A percentile compares a stretch with the other conserved stretches of the same genome.
Evolutionary conservation across 176 grass and related monocot genomes (phyloP).

Genomic region (Oryza brachyantha): DNA sequence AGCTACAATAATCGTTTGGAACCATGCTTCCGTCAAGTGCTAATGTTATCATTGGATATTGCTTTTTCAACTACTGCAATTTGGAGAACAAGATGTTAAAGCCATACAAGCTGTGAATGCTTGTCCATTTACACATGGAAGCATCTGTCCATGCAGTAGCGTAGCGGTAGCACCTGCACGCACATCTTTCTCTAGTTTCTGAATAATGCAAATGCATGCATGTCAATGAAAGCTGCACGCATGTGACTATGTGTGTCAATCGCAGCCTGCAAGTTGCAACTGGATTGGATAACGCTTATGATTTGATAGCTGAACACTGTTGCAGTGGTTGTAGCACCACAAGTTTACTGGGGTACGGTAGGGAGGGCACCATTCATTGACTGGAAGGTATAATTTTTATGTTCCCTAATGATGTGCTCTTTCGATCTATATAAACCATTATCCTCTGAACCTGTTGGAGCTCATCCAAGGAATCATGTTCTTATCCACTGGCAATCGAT

Average conservation of each 20-base stretch:
- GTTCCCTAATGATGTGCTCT: neutral
- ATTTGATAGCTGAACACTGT: neutral
- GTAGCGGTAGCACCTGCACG: neutral
- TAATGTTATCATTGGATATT: neutral
- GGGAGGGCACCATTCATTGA: neutral
- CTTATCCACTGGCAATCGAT: neutral
- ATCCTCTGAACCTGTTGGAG: neutral
- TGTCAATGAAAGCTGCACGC: conserved; percentile 11
- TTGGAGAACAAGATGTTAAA: neutral
- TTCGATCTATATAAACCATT: neutral
- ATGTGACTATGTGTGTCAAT: neutral
- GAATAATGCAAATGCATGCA: neutral
- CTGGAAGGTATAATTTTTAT: neutral
- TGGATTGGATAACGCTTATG: neutral
- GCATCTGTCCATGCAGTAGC: neutral
- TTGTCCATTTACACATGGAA: conserved; percentile 11
- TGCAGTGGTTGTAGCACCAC: neutral
- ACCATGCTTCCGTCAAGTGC: neutral
- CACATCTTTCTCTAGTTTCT: conserved; percentile 1
- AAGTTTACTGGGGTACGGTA: neutral
- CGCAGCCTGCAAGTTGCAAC: neutral
- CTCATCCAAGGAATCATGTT: neutral
- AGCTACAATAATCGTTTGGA: neutral
- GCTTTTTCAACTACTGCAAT: neutral
- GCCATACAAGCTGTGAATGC: neutral